Conservation (phyloP, 441 rosid genomes). For the Manihot esculenta region DNA sequence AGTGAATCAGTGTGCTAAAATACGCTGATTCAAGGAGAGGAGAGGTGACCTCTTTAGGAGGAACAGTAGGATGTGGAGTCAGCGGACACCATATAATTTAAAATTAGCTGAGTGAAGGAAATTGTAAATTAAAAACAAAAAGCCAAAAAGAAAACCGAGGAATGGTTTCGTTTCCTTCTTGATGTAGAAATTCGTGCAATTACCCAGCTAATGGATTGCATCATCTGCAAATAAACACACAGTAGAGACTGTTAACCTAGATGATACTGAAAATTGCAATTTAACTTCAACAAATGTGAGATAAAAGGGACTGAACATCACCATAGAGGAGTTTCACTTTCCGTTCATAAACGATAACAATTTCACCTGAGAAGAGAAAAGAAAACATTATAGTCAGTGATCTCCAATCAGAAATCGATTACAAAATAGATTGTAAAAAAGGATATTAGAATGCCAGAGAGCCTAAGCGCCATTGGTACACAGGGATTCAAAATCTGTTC, state of each 20-base stretch:
- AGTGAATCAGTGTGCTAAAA: slow-evolving; percentile 1
- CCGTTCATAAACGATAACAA: slow-evolving; percentile 79
- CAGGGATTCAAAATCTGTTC: slow-evolving; percentile 92
- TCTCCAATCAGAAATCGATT: not conserved
- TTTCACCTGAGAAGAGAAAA: slow-evolving; percentile 60
- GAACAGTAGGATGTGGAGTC: too few species aligned
- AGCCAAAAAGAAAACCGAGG: too few species aligned
- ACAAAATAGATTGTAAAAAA: not conserved
- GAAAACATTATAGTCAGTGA: not conserved
- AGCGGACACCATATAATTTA: slow-evolving; percentile 31
- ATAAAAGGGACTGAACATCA: slow-evolving; percentile 30
- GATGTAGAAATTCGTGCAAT: too few species aligned
- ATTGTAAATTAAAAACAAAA: too few species aligned
- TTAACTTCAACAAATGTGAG: too few species aligned
- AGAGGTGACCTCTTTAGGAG: too few species aligned
- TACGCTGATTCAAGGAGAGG: not conserved
- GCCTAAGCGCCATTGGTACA: slow-evolving; percentile 89
- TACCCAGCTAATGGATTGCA: too few species aligned
- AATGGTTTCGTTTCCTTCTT: too few species aligned
- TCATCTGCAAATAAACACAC: too few species aligned
- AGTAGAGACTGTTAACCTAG: too few species aligned
- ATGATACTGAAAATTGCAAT: too few species aligned
- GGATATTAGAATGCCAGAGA: slow-evolving; percentile 82
- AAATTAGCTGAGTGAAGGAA: not conserved
- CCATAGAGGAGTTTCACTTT: slow-evolving; percentile 89